Evolutionary conservation across 2,329 filamentous ascomycete species (phyloP), one percentile per base, ranked within the genome.

Genomic region (Beauveria pseudobassiana): DNA sequence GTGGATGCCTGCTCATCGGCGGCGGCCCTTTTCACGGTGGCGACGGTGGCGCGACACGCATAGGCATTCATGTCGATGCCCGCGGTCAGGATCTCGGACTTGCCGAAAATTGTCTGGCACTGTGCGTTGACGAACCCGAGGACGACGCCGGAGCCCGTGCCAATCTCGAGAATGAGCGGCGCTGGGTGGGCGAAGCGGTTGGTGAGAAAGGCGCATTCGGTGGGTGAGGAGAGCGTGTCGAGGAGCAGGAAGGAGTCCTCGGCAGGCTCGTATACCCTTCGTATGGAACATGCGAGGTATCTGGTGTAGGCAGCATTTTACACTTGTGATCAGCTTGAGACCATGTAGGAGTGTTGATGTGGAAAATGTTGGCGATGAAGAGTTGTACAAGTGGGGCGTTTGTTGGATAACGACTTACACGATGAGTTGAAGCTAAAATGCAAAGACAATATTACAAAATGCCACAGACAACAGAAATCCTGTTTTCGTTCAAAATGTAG

Each of bases 181-280:
- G 78, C 70, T 1, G 81, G 74, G 34, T 64, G 51, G 26, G 65
- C 63, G 71, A 96, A 96, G 49, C 83, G 84, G 5, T 75, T 62
- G 20, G 79, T 78, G 22, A 97, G 84, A 73, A 91, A 96, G 26
- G 77, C 67, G 4, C 80, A 84, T 75, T 96, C 91, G 2, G 82
- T 73, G 0, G 79, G 63, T 1, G 87, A 88, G 0, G 93, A 93
- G 50, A 99, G 82, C 0, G 93, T 96, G 76, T 99, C 93, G 34
- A 99, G 85, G 54, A 99, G 83, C 50, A 99, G 84, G 72, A 91
- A 99, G 5, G 93, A 97, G 77, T 99, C 95, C 76, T 99, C 95
- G 12, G 93, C 89, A 42, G 95, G 95, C 72, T 97, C 93, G 76
- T 99, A 99, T 67, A 98, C 87, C 61, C 88, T 86, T 90, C 85